These are phyloP conservation scores for Porodaedalea pini DNA, from an alignment of 1,284 basidiomycete genomes.

Conservation along the genomic window DNA sequence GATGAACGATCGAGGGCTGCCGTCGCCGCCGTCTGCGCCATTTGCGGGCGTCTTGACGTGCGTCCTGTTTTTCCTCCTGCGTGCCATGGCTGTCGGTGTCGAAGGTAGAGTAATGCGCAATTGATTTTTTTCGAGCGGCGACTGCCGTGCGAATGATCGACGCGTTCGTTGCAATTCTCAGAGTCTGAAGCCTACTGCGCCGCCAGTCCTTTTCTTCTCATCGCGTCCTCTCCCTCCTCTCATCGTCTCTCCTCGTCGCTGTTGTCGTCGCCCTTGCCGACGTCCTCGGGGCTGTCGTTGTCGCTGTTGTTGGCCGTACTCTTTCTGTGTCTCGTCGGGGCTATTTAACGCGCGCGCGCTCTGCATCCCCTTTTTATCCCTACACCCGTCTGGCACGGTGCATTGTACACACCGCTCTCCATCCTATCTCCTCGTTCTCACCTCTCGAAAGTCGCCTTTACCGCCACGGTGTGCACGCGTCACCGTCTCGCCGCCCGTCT, in stretches of 20 bases:
- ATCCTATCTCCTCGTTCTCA: background rate
- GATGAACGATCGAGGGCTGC: conserved; percentile 75
- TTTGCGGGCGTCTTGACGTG: conserved; percentile 65
- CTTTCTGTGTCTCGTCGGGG: background rate
- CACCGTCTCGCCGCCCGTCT: background rate
- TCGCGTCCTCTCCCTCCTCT: background rate
- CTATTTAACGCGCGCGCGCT: background rate
- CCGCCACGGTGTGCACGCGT: background rate
- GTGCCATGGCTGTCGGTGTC: conserved; percentile 52
- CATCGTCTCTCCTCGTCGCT: background rate
- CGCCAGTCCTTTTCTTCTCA: background rate
- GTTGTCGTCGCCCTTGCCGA: background rate
- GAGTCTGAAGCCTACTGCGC: background rate
- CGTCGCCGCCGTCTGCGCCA: conserved; percentile 31
- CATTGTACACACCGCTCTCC: background rate
- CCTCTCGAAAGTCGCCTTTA: background rate
- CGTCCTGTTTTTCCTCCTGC: conserved; percentile 81
- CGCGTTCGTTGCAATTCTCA: no score
- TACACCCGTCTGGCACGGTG: conserved; percentile 17
- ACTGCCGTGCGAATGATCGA: background rate
- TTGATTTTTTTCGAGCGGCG: background rate
- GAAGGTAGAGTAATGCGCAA: background rate
- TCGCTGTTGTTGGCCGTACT: background rate
- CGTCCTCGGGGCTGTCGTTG: background rate
- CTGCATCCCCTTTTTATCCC: conserved; percentile 6